Evolutionary conservation across 2,329 filamentous ascomycete genomes (phyloP), one percentile per base, ranked within the genome.

Genomic region (Esteya vermicola): DNA sequence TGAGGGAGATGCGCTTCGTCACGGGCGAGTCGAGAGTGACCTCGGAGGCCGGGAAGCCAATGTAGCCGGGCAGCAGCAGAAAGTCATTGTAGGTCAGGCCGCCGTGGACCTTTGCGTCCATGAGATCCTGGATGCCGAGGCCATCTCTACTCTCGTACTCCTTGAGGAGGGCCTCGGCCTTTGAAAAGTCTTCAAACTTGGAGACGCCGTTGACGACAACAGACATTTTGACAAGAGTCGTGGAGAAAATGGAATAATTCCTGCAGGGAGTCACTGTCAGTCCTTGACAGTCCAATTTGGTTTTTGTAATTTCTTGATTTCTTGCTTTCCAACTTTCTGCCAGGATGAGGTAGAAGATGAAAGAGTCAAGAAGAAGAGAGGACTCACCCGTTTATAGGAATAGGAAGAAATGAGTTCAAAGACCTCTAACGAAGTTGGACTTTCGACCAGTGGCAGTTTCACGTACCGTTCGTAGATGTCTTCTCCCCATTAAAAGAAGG

Each of bases 81-180:
- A 98, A 98, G 65, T 98, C 91, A 64, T 98, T 98, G 74, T 95
- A 98, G 44, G 89, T 96, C 56, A 98, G 72, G 54, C 91, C 91
- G 47, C 91, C 91, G 56, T 88, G 84, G 63, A 80, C 81, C 67
- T 82, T 81, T 50, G 89, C 88, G 67, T 98, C 83, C 60, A 96
- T 77, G 52, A 98, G 72, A 48, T 85, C 79, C 56, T 85, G 70
- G 54, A 93, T 76, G 58, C 85, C 77, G 53, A 98, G 80, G 44
- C 91, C 91, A 75, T 98, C 91, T 52, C 67, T 71, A 58, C 72
- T 70, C 50, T 78, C 59, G 62, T 94, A 95, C 56, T 89, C 76
- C 60, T 82, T 73, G 59, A 96, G 73, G 50, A 88, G 65, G 56
- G 93, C 80, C 48, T 88, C 65, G 48, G 89, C 91, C 56, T 70